Percentiles rank a stretch among this genome's conserved stretches.
Evolutionary conservation across 2,329 filamentous ascomycete genomes (phyloP).

Genomic region (Paecilomyces fulvus): DNA sequence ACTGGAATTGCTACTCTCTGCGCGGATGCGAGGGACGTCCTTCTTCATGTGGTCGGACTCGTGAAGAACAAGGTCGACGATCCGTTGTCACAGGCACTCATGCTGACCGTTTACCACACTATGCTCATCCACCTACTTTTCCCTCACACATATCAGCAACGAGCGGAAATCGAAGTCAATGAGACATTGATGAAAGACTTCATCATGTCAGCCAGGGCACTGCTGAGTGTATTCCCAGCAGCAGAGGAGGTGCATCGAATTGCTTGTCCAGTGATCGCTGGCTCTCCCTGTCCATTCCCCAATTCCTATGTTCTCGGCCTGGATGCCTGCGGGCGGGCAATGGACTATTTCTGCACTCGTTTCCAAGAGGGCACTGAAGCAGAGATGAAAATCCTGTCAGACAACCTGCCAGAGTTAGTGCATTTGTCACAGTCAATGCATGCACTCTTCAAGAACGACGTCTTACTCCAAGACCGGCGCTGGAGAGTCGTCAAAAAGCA

Average conservation of each 20-base stretch:
- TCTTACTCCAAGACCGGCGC: not conserved
- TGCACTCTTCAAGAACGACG: not conserved
- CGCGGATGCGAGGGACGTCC: conserved; percentile 6
- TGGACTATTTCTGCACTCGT: conserved; percentile 6
- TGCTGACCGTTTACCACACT: conserved; percentile 9
- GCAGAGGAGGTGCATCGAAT: conserved; percentile 1
- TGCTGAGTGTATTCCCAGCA: conserved; percentile 4
- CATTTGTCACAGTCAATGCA: not conserved
- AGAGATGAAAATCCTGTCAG: not conserved
- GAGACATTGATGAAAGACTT: conserved; percentile 6
- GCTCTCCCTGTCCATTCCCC: not conserved
- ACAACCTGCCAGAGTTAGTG: not conserved
- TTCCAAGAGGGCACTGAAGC: not conserved
- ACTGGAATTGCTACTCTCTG: conserved; percentile 6
- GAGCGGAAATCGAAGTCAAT: conserved; percentile 1
- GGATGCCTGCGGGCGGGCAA: conserved; percentile 9
- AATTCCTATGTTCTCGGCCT: conserved; percentile 7
- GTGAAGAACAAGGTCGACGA: conserved; percentile 3
- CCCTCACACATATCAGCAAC: conserved; percentile 3
- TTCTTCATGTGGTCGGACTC: conserved; percentile 4
- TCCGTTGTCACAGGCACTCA: conserved; percentile 4
- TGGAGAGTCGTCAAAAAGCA: not conserved
- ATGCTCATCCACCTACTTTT: conserved; percentile 10
- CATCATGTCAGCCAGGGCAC: conserved; percentile 3
- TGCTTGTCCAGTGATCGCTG: conserved; percentile 3